These are phyloP conservation scores for Alternaria sp. DNA, from an alignment of 2,329 filamentous ascomycete species.

Conservation along the genomic window DNA sequence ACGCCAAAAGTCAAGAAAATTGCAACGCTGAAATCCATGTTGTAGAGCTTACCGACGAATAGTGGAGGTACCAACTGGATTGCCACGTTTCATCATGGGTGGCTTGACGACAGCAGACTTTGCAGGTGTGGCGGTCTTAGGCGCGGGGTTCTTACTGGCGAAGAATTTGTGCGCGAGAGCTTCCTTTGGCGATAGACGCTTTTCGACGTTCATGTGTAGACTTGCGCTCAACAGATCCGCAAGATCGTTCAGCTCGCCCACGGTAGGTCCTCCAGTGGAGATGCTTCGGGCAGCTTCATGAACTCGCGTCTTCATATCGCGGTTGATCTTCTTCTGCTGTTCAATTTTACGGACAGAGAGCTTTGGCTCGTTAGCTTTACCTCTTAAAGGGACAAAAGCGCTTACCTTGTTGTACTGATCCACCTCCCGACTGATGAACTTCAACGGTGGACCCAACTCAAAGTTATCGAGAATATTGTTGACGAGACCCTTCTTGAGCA, in stretches of 20 bases:
- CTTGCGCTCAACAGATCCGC: conserved; percentile 88
- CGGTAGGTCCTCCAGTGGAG: conserved; percentile 67
- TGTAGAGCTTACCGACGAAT: conserved; percentile 21
- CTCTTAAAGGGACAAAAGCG: neutral
- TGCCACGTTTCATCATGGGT: conserved; percentile 29
- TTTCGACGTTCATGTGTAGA: conserved; percentile 87
- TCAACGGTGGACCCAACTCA: conserved; percentile 65
- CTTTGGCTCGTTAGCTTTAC: conserved; percentile 50
- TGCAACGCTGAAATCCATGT: conserved; percentile 1
- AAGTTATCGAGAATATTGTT: conserved; percentile 77
- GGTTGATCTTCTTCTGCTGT: conserved; percentile 66
- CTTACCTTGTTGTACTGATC: conserved; percentile 53
- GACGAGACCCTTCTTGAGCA: conserved; percentile 74
- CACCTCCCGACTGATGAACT: conserved; percentile 81
- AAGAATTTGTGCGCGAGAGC: conserved; percentile 92
- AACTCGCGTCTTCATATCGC: conserved; percentile 80
- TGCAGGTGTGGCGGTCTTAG: conserved; percentile 17
- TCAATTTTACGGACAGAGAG: conserved; percentile 70
- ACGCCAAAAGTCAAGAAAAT: neutral
- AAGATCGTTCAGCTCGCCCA: conserved; percentile 81
- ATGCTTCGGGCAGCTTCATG: conserved; percentile 74
- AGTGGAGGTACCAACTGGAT: conserved; percentile 14
- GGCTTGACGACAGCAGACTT: conserved; percentile 38
- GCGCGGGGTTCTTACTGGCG: conserved; percentile 35
- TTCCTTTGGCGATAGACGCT: conserved; percentile 84